Percentiles rank a stretch among this genome's conserved stretches.
phyloP scores from a whole-genome alignment of 2,329 filamentous ascomycete species.

The Phaeoacremonium minimum region DNA sequence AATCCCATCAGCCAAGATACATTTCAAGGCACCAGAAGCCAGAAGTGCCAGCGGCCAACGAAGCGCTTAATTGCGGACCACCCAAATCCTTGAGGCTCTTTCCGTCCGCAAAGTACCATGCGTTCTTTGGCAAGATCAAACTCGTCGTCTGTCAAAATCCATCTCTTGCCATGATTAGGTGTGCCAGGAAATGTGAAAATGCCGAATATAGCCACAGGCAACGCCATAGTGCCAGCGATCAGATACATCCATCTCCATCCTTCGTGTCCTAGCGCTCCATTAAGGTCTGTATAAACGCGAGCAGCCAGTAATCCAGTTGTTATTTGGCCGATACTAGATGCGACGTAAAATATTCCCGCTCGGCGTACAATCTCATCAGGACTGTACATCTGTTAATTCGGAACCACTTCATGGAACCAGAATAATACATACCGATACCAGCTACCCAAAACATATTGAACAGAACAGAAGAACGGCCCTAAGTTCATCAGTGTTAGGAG shows the following conservation, averaged over 20 bases:
- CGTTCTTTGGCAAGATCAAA: too few relatives aligned
- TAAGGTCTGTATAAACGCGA: neutral
- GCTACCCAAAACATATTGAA: neutral
- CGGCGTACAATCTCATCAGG: conserved; percentile 1
- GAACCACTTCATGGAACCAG: neutral
- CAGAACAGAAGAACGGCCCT: neutral
- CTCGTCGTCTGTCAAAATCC: too few relatives aligned
- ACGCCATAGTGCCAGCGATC: too few relatives aligned
- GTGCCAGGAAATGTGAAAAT: too few relatives aligned
- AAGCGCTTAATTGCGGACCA: too few relatives aligned
- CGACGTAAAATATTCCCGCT: conserved; percentile 1
- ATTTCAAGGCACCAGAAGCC: too few relatives aligned
- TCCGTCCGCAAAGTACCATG: too few relatives aligned
- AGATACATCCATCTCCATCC: conserved; percentile 5
- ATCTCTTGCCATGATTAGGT: too few relatives aligned
- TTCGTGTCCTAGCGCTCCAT: conserved; percentile 1
- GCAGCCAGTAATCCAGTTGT: conserved; percentile 1
- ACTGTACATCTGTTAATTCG: neutral
- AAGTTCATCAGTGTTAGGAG: neutral
- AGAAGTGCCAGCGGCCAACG: too few relatives aligned
- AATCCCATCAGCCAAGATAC: too few relatives aligned
- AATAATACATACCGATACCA: neutral
- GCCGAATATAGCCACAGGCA: too few relatives aligned
- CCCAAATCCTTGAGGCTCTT: too few relatives aligned
- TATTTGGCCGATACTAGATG: neutral